Base-by-base conservation (phyloP, 139 green algal species). In the Asterochloris erici region DNA sequence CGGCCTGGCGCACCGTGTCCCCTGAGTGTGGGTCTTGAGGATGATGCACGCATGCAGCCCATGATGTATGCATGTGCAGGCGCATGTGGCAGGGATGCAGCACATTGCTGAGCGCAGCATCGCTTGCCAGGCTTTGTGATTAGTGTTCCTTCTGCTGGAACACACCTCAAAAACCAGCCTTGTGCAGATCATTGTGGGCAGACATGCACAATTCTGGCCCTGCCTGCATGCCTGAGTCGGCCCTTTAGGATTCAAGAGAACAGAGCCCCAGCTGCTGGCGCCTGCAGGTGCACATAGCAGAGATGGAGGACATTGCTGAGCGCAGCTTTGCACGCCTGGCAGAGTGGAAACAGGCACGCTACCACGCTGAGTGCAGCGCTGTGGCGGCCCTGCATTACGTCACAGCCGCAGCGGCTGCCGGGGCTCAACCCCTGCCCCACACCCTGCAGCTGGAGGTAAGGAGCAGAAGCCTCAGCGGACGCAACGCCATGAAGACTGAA, bases 291-390 rank as follows among this genome's bases (percentile, higher is more conserved):
- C 63, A 73, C 62, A 21, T 54, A 79, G 69, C 61, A 68, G 14
- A 77, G 19, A 77, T 83, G 66, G 21, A 77, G 10, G 69, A 63
- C 6, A 54, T 83, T 29, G 78, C 80, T 17, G 73, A 79, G 60
- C 62, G 77, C 47, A 78, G 68, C 68, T 71, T 66, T 66, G 78
- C 11, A 10, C 86, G 73, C 24, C 74, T 93, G 68, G 85, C 83
- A 17, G 87, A 89, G 64, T 92, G 87, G 86, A 80, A 89, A 26
- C 77, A 85, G 24, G 62, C 29, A n/a, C 83, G 91, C 10, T 95
- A 91, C 88, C 75, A 85, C 16, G 86, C 75, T 0, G 91, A 95
- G 86, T 96, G 93, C 86, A 86, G 85, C n/a, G 89, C 93, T 23
- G 91, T 94, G 54, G 81, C 84, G 15, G 91, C 91, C n/a, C 71